phyloP scores from a whole-genome alignment of 1,284 basidiomycete species.

The Cutaneotrichosporon sp. region DNA sequence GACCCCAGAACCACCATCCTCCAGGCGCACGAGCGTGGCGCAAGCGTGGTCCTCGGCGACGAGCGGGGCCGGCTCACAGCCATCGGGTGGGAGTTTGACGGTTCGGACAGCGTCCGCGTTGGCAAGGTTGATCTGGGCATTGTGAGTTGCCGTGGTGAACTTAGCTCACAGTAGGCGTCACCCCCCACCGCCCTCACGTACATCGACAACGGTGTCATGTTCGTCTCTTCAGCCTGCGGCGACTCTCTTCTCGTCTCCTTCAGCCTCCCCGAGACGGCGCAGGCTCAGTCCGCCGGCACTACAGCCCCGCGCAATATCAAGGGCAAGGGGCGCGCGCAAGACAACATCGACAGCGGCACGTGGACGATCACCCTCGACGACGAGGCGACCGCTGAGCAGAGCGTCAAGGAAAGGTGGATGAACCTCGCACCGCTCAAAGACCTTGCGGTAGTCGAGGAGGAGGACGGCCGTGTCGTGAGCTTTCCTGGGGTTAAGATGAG shows the following conservation, averaged over 20 bases:
- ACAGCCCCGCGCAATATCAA: constrained; percentile 17
- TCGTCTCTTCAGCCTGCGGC: constrained; percentile 78
- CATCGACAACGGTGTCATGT: constrained; percentile 71
- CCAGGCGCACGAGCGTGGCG: constrained; percentile 26
- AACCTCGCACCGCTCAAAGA: constrained; percentile 90
- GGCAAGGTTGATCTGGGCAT: constrained; percentile 70
- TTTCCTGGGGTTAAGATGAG: no score
- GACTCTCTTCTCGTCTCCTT: constrained; percentile 72
- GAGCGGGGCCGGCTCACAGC: constrained; percentile 71
- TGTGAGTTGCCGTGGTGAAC: constrained; percentile 55
- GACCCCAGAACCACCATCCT: constrained; percentile 56
- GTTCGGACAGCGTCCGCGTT: constrained; percentile 56
- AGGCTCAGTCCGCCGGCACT: background rate
- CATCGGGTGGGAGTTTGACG: constrained; percentile 61
- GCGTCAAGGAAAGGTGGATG: constrained; percentile 66
- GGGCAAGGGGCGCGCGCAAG: constrained; percentile 38
- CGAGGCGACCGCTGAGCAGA: constrained; percentile 51
- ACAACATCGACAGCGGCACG: constrained; percentile 55
- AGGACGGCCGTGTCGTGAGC: constrained; percentile 71
- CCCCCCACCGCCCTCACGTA: constrained; percentile 74
- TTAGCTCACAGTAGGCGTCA: constrained; percentile 61
- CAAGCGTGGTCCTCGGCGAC: constrained; percentile 72
- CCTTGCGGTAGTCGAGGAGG: constrained; percentile 72
- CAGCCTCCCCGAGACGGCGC: background rate
- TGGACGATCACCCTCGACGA: constrained; percentile 39